phyloP scores from a whole-genome alignment of 2,329 filamentous ascomycete species.

The Macrophomina phaseolina region DNA sequence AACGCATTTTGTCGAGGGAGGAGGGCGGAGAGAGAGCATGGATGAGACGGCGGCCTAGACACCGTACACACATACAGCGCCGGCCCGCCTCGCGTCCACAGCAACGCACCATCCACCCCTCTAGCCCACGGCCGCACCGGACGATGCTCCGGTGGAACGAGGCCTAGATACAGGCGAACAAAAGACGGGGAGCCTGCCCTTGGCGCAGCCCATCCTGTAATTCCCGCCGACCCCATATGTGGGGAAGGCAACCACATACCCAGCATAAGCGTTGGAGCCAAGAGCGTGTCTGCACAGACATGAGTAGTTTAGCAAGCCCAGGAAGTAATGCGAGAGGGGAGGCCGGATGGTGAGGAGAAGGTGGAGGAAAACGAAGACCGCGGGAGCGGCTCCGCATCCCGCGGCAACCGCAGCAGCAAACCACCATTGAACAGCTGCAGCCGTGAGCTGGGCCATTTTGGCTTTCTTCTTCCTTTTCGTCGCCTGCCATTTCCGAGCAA shows the following conservation, averaged over 20 bases:
- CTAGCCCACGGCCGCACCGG: no score
- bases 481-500: neutral
- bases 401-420: neutral
- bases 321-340: no score
- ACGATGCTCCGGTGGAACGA: no score
- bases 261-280: no score
- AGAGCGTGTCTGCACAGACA: neutral
- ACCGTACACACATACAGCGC: no score
- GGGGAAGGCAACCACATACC: no score
- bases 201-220: no score
- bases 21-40: neutral
- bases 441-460: neutral
- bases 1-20: no score
- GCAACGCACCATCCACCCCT: no score
- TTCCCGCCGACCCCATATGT: no score
- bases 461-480: neutral
- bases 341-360: neutral
- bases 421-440: no score
- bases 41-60: neutral
- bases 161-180: neutral
- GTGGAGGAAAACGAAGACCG: neutral
- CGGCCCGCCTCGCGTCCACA: no score
- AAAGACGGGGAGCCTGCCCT: neutral
- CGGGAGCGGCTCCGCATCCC: slow-evolving; percentile 6
- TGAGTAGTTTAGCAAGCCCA: neutral